Evolutionary conservation across 805 yeast species (phyloP), one percentile per base, ranked within the genome.

Genomic region (Candida taoyuanica): DNA sequence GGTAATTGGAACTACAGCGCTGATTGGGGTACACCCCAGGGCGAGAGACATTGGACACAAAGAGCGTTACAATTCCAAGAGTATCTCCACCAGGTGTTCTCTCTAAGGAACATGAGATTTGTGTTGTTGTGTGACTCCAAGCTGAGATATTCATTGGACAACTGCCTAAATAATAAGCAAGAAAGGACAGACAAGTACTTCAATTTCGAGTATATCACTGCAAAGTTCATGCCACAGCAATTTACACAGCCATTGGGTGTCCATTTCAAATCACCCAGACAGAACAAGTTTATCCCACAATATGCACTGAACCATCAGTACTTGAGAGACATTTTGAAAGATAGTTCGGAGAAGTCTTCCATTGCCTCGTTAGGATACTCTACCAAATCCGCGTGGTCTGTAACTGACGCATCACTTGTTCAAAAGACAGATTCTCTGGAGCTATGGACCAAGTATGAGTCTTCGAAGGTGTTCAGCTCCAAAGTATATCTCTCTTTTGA

Each of bases 361-460:
- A 38, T 39, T 5, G 56, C 68, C 1, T 43, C 68, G 0, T 42
- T 68, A 11, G 56, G 62, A 11, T 65, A 55, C 30, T 47, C 61
- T 1, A 50, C 68, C 3, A 62, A 61, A 39, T 56, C 55, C 4
- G 47, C 53, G 0, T 49, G 55, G 31, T 36, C 50, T 2, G 38
- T 47, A 0, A 40, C 53, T 0, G 33, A 44, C 1, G 81, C 83
- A 0, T 47, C 47, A 11, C 51, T 76, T 8, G 40, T 67, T 1
- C 55, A 57, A 16, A 53, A 55, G 35, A 62, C 67, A 19, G 37
- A 52, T 0, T 48, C 53, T 5, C 63, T 63, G 43, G 80, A 80
- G 39, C 42, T 76, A 29, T 81, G 87, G 87, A 50, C 61, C 5
- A 68, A 73, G 40, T 36, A 46, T 15, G 77, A 73, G 34, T 23